These are phyloP conservation scores for Thalassiosira mediterranea DNA, from an alignment of 352 stramenopile genomes.

Conservation along the genomic window DNA sequence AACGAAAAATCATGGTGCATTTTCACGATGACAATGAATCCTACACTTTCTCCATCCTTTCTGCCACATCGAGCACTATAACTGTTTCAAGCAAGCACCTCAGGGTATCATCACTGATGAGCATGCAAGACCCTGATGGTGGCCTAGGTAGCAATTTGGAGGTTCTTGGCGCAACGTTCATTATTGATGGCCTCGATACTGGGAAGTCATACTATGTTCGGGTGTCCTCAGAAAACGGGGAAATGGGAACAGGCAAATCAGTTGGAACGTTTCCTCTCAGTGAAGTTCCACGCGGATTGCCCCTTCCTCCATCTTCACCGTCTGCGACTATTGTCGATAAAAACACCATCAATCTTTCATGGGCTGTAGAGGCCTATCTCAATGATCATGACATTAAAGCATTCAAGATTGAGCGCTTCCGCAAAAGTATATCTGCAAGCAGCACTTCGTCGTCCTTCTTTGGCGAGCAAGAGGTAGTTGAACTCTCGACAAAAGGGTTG, in stretches of 20 bases:
- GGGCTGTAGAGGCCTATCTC: slow-evolving; percentile 44
- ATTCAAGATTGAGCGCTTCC: slow-evolving; percentile 56
- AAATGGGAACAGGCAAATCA: slow-evolving; percentile 69
- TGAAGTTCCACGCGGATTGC: slow-evolving; percentile 43
- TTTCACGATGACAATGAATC: slow-evolving; percentile 65
- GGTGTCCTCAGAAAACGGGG: slow-evolving; percentile 91
- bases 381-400: slow-evolving; percentile 45
- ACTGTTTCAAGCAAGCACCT: slow-evolving; percentile 62
- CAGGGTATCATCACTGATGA: slow-evolving; percentile 45
- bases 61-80: slow-evolving; percentile 54
- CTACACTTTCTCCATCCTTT: slow-evolving; percentile 79
- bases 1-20: slow-evolving; percentile 63
- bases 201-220: slow-evolving; percentile 90
- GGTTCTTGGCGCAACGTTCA: slow-evolving; percentile 67
- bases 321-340: slow-evolving; percentile 54
- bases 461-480: slow-evolving; percentile 54
- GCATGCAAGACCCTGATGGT: slow-evolving; percentile 42
- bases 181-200: slow-evolving; percentile 86
- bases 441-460: slow-evolving; percentile 54
- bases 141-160: slow-evolving; percentile 67
- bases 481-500: slow-evolving; percentile 50
- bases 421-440: slow-evolving; percentile 44
- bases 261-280: slow-evolving; percentile 52
- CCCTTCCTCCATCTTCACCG: slow-evolving; percentile 43
- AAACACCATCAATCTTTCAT: slow-evolving; percentile 54